These are phyloP conservation scores for Metrosideros polymorpha DNA, from an alignment of 441 rosid genomes.

Conservation along the genomic window DNA sequence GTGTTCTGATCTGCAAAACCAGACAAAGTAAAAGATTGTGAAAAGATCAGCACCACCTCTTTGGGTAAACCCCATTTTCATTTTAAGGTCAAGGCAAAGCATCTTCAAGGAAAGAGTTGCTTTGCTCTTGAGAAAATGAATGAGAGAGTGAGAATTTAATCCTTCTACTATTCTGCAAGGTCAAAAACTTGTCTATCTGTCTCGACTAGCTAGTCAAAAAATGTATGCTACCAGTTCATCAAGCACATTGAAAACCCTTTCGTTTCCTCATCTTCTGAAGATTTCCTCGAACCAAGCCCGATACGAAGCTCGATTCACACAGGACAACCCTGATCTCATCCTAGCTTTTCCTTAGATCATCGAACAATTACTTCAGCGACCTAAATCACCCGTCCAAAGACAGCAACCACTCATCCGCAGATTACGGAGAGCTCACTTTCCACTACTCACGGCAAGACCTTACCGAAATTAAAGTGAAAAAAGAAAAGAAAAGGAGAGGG, in stretches of 20 bases:
- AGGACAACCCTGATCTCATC: neutral
- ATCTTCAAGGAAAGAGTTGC: neutral
- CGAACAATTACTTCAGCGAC: neutral
- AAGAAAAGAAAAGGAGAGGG: too few relatives aligned
- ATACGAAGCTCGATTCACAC: neutral
- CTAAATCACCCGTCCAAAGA: neutral
- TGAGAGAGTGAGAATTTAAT: neutral
- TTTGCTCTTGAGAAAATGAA: neutral
- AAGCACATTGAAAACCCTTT: neutral
- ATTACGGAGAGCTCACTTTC: neutral
- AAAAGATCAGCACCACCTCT: neutral
- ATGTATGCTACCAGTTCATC: neutral
- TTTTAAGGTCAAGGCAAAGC: neutral
- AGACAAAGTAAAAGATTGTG: neutral
- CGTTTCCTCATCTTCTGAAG: neutral
- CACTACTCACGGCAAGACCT: neutral
- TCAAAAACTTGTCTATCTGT: neutral
- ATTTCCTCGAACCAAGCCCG: neutral
- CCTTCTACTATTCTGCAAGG: neutral
- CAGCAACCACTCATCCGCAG: neutral
- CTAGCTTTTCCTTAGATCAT: neutral
- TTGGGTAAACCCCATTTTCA: neutral
- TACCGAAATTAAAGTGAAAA: neutral
- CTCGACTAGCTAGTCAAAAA: neutral
- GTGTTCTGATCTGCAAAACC: slow-evolving; percentile 70